Percentiles rank a stretch among this genome's conserved stretches.
Evolutionary conservation across 1,139 yeast genomes (phyloP).

Genomic region (Arxiozyma slooffiae): DNA sequence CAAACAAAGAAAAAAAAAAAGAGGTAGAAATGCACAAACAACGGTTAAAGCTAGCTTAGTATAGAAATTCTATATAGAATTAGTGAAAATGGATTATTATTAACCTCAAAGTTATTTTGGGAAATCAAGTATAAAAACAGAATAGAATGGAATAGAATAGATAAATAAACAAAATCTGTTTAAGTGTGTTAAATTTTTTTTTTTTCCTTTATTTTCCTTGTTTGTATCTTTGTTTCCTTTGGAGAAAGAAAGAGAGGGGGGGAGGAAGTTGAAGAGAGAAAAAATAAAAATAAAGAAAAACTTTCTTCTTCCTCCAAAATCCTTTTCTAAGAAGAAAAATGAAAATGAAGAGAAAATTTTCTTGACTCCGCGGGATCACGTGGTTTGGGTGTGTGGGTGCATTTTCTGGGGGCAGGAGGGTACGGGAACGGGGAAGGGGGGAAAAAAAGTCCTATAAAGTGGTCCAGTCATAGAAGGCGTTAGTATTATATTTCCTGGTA

Average conservation of each 20-base stretch:
- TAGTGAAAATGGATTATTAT: no score
- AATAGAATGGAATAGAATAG: no score
- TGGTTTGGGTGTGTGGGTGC: not conserved
- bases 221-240: not conserved
- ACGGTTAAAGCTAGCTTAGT: not conserved
- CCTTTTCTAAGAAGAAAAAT: not conserved
- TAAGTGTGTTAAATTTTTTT: not conserved
- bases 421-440: no score
- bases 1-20: no score
- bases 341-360: no score
- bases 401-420: no score
- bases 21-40: not conserved
- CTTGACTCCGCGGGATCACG: not conserved
- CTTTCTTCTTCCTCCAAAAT: no score
- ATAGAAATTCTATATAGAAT: not conserved
- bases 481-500: not conserved
- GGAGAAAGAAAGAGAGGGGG: no score
- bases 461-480: not conserved
- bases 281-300: no score
- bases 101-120: not conserved
- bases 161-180: no score
- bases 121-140: not conserved
- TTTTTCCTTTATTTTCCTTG: no score
- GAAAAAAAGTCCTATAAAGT: not conserved
- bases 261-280: no score